A percentile compares a stretch with the other conserved stretches of the same genome.
Conservation (phyloP, 2,329 filamentous ascomycete species). For the Fusarium begoniae region DNA sequence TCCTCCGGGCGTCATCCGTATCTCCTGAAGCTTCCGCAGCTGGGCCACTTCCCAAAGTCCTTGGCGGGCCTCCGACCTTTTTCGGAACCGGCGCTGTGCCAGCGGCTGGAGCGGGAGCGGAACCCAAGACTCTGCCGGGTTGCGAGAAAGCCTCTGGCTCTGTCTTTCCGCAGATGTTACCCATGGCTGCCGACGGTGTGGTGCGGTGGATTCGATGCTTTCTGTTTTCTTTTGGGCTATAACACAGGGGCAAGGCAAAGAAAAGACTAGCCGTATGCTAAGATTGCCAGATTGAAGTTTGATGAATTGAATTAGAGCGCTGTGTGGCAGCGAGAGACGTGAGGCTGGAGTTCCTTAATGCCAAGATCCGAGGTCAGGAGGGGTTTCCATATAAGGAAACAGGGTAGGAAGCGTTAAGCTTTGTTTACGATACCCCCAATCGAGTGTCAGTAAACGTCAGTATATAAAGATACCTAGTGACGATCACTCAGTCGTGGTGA, state of each 20-base stretch:
- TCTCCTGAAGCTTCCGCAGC: conserved; percentile 41
- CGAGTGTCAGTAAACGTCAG: neutral
- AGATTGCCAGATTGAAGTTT: neutral
- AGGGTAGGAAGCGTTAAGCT: neutral
- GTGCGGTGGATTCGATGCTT: neutral
- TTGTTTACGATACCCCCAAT: neutral
- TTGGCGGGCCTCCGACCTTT: conserved; percentile 64
- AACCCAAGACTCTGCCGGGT: conserved; percentile 77
- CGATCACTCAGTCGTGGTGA: neutral
- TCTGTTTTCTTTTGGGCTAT: neutral
- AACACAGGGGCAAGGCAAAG: neutral
- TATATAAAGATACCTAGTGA: neutral
- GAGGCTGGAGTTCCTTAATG: conserved; percentile 13
- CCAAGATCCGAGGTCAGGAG: conserved; percentile 28
- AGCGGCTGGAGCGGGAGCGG: conserved; percentile 56
- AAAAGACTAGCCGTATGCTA: neutral
- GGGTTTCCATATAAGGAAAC: neutral
- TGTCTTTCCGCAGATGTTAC: conserved; percentile 87
- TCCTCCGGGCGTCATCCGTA: conserved; percentile 70
- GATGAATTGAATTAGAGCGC: neutral
- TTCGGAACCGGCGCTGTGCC: conserved; percentile 62
- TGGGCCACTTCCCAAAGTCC: conserved; percentile 70
- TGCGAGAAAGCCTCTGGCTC: conserved; percentile 73
- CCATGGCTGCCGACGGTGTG: conserved; percentile 64
- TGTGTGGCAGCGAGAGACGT: conserved; percentile 15